phyloP scores from a whole-genome alignment of 2,329 filamentous ascomycete species.

The Ophiocordyceps robertsii region DNA sequence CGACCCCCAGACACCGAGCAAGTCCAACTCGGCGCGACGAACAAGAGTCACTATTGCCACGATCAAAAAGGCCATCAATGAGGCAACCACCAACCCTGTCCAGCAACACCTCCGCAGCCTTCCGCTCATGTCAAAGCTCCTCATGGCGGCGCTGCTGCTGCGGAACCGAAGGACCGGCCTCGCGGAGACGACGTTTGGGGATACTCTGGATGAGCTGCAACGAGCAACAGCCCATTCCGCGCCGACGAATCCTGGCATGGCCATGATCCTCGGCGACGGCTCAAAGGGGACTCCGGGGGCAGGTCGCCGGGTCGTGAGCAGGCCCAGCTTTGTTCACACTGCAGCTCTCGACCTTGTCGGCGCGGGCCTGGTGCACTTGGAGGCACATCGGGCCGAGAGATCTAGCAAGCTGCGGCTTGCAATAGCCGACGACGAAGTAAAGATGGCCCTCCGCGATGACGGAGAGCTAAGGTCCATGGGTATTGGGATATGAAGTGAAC shows the following conservation, averaged over 20 bases:
- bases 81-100: slow-evolving; percentile 84
- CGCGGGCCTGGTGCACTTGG: slow-evolving; percentile 76
- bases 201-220: slow-evolving; percentile 67
- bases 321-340: slow-evolving; percentile 38
- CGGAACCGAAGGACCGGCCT: slow-evolving; percentile 73
- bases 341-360: slow-evolving; percentile 77
- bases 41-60: slow-evolving; percentile 77
- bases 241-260: slow-evolving; percentile 21
- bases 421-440: slow-evolving; percentile 83
- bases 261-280: slow-evolving; percentile 18
- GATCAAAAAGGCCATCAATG: slow-evolving; percentile 86
- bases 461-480: slow-evolving; percentile 72
- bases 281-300: slow-evolving; percentile 12
- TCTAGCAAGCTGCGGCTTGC: slow-evolving; percentile 77
- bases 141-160: slow-evolving; percentile 70
- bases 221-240: slow-evolving; percentile 20
- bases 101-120: slow-evolving; percentile 79
- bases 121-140: slow-evolving; percentile 69
- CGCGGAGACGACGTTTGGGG: slow-evolving; percentile 75
- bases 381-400: slow-evolving; percentile 67
- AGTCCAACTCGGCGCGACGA: slow-evolving; percentile 18
- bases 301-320: slow-evolving; percentile 15
- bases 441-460: slow-evolving; percentile 78
- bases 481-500: slow-evolving; percentile 28
- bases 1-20: slow-evolving; percentile 49